A percentile compares a stretch with the other conserved stretches of the same genome.
Evolutionary conservation across 495 filamentous ascomycete species (phyloP).

Genomic region (Lophiotrema nucula): DNA sequence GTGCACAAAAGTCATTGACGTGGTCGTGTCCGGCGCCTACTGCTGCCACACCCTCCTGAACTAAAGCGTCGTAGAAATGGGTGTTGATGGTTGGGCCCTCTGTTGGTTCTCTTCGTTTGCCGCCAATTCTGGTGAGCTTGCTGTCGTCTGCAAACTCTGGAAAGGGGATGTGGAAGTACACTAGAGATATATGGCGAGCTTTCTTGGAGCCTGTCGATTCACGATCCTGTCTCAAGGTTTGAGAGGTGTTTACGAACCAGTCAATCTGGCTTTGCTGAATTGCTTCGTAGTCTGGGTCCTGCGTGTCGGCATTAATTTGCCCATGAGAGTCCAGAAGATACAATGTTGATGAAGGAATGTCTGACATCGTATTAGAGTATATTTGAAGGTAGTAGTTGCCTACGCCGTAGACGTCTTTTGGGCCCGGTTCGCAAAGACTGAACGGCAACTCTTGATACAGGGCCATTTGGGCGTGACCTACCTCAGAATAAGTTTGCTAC

Average conservation of each 20-base stretch:
- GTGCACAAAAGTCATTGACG: no score
- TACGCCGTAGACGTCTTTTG: conserved; percentile 41
- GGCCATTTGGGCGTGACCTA: conserved; percentile 19
- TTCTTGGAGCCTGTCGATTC: conserved; percentile 33
- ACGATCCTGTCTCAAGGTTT: conserved; percentile 37
- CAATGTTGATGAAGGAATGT: conserved; percentile 41
- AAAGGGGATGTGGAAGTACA: conserved; percentile 41
- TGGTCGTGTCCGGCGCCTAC: conserved; percentile 42
- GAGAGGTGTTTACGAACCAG: conserved; percentile 42
- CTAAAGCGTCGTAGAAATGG: conserved; percentile 44
- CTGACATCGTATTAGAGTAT: conserved; percentile 36
- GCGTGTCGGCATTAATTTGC: conserved; percentile 36
- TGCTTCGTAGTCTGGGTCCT: conserved; percentile 41
- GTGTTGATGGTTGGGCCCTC: conserved; percentile 43
- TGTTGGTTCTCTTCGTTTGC: conserved; percentile 41
- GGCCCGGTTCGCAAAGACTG: conserved; percentile 41
- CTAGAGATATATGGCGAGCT: conserved; percentile 34
- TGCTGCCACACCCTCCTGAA: conserved; percentile 40
- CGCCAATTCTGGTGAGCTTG: conserved; percentile 35
- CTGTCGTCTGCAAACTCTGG: conserved; percentile 38
- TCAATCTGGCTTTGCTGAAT: conserved; percentile 46
- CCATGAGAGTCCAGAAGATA: conserved; percentile 46
- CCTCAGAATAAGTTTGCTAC: not conserved
- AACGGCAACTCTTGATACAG: conserved; percentile 19
- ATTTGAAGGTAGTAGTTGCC: conserved; percentile 46